Evolutionary conservation across 768 basidiomycete species (phyloP).

Genomic region (Lyophyllum shimeji): DNA sequence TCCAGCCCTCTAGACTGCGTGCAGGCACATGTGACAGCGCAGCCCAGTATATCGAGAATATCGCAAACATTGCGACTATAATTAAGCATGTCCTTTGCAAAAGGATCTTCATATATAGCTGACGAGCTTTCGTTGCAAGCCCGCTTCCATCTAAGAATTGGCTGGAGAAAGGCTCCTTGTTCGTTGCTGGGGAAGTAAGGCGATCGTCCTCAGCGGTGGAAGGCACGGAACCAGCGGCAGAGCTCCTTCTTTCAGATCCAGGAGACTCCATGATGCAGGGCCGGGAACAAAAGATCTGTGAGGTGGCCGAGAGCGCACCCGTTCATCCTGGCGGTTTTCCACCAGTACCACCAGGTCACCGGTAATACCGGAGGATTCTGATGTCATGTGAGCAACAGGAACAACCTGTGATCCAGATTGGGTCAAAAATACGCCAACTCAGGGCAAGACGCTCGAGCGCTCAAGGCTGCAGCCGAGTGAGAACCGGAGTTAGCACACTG

Average conservation of each 20-base stretch:
- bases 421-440: no score
- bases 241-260: background rate
- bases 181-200: background rate
- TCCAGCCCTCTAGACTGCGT: constrained; percentile 45
- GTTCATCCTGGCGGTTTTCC: background rate
- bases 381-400: no score
- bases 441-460: no score
- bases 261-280: background rate
- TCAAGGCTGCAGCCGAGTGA: no score
- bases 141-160: constrained; percentile 22
- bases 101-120: constrained; percentile 41
- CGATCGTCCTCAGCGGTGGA: background rate
- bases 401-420: no score
- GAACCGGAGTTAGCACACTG: no score
- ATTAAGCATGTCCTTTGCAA: constrained; percentile 35
- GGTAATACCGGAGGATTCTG: no score
- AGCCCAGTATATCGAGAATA: constrained; percentile 60
- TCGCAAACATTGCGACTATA: constrained; percentile 24
- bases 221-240: background rate
- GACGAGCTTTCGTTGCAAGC: constrained; percentile 27
- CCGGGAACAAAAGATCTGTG: background rate
- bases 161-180: constrained; percentile 10
- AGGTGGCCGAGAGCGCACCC: background rate
- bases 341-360: background rate
- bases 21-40: constrained; percentile 42